Conservation (phyloP, 176 grass and related monocot species). For the Carex scoparia region DNA sequence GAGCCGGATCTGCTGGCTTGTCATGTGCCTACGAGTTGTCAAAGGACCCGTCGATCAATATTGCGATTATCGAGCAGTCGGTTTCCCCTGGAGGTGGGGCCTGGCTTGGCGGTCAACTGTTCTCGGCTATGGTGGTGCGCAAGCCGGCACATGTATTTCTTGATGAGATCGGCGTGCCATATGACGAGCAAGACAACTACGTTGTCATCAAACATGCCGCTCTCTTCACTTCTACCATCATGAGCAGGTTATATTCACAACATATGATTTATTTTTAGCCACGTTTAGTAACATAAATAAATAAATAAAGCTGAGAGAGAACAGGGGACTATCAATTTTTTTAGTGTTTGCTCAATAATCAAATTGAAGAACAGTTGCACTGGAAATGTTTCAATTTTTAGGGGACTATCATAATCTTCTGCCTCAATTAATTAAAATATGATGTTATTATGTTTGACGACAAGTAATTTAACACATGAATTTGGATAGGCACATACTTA, state of each 20-base stretch:
- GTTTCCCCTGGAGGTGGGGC: constrained; percentile 96
- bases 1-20: constrained; percentile 81
- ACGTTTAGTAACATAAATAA: not conserved
- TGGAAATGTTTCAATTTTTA: not conserved
- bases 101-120: constrained; percentile 93
- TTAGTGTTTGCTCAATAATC: no score
- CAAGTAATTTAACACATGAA: not conserved
- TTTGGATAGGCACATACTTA: not conserved
- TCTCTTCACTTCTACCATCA: constrained; percentile 91
- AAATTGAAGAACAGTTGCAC: not conserved
- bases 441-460: not conserved
- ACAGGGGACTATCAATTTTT: not conserved
- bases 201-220: constrained; percentile 84
- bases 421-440: not conserved
- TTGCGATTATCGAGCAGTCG: constrained; percentile 85
- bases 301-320: not conserved
- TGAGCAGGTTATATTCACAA: constrained; percentile 42
- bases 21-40: constrained; percentile 96
- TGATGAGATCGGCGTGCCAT: constrained; percentile 64
- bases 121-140: constrained; percentile 97
- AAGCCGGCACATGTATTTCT: constrained; percentile 92
- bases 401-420: not conserved
- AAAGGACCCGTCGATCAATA: constrained; percentile 67
- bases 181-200: constrained; percentile 87
- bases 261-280: not conserved